Evolutionary conservation across 2,329 filamentous ascomycete species (phyloP), one percentile per base, ranked within the genome.

Genomic region (Volutella citrinella): DNA sequence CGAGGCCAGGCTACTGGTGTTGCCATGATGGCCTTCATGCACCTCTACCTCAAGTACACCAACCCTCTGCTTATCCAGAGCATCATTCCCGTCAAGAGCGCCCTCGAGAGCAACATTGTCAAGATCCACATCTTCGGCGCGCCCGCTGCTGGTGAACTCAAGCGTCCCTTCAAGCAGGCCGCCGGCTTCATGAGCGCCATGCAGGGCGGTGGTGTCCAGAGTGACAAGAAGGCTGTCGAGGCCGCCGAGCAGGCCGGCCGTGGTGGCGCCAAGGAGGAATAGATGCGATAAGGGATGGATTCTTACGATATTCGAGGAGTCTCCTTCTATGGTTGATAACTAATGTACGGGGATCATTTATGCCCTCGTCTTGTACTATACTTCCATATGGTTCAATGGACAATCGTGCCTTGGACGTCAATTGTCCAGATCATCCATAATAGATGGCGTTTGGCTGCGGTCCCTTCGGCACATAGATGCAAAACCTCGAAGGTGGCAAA

Each of bases 21-120:
- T 39, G 90, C 78, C 64, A 98, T 98, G 90, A 97, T 98, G 91
- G 81, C 68, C 43, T 87, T 96, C 59, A 97, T 98, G 91, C 93
- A 98, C 72, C 51, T 98, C 43, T 98, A 97, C 82, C 86, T 98
- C 77, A 90, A 96, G 67, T 98, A 97, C 83, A 97, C 90, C 72
- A 98, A 97, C 81, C 93, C 93, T 25, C 86, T 98, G 32, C 74
- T 96, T 57, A 95, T 98, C 72, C 93, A 98, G 80, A 94, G 86
- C 64, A 95, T 98, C 71, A 93, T 98, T 60, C 93, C 93, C 20
- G 75, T 97, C 66, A 98, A 98, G 83, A 78, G 85, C 61, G 91
- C 89, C 27, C 78, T 98, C 66, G 93, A 98, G 76, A 78, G 84
- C 70, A 97, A 96, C 76, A 74, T 96, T 55, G 79, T 93, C 74